Base-by-base conservation (phyloP, 2,329 filamentous ascomycete genomes). In the Lachnellula arida region DNA sequence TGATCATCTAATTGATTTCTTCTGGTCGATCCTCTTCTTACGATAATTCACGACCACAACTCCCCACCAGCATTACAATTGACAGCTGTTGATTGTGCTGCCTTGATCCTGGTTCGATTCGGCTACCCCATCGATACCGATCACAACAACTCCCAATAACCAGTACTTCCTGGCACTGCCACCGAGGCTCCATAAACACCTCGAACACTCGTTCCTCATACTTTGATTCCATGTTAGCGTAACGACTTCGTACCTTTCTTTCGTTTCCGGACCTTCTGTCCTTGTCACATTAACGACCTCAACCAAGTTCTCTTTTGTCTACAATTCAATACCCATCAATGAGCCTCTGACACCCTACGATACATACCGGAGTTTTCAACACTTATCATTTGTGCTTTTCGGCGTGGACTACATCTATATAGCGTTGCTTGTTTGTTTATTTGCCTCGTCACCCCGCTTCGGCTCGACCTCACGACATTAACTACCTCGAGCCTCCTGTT, bases 271-370 rank as follows among this genome's bases (percentile, higher is more conserved):
- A 67, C 65, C 25, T 59, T 64, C 54, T 59, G 65, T 65, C 63
- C 55, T 60, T 62, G 64, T 58, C 57, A 51, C 62, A 63, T 55
- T 69, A 64, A 71, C 68, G 68, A 71, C 60, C 67, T 82, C 59
- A 78, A 77, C 49, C 67, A 72, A 4, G 74, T 17, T 76, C 48
- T 82, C 80, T 2, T 74, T 85, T 52, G 67, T 75, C 65, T 74
- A 61, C 76, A 78, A 65, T 72, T 83, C 67, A 68, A 69, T 68
- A 68, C 65, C 67, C 66, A 65, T 70, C 67, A 68, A 73, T 72
- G 71, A 72, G 68, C 70, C 71, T 71, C 68, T 72, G 70, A 72
- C 56, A 32, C 65, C 60, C 66, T 67, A 70, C 68, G 67, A 70
- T 65, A 67, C 66, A 49, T 52, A 58, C 50, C 63, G 57, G 70